Conservation (phyloP, 2,329 filamentous ascomycete species). For the Phialemoniopsis sp. region DNA sequence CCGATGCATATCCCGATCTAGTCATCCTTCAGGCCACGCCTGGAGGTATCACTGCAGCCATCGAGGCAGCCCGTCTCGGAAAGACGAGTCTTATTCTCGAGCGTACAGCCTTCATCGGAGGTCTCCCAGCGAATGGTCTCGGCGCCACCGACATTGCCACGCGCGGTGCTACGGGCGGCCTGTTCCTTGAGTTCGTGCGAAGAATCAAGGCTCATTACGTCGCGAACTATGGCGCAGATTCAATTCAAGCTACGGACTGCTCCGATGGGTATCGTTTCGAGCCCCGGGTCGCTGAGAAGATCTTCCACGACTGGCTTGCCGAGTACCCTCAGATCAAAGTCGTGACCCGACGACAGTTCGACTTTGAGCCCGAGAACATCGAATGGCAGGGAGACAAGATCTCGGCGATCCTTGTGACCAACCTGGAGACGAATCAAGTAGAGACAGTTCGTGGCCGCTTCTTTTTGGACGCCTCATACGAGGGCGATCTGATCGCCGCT, state of each 20-base stretch:
- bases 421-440: constrained; percentile 2
- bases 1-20: too few relatives aligned
- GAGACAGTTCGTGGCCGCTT: constrained; percentile 7
- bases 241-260: constrained; percentile 5
- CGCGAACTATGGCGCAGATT: constrained; percentile 2
- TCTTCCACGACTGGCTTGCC: constrained; percentile 10
- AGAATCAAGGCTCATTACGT: constrained; percentile 10
- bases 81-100: constrained; percentile 6
- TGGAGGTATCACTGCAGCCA: background rate
- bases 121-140: constrained; percentile 13
- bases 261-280: constrained; percentile 13
- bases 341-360: background rate
- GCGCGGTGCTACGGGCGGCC: constrained; percentile 6
- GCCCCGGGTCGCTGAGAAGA: constrained; percentile 11
- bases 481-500: constrained; percentile 16
- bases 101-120: constrained; percentile 6
- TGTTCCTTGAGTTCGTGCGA: constrained; percentile 12
- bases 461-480: constrained; percentile 18
- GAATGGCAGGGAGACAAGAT: constrained; percentile 5
- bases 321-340: constrained; percentile 2
- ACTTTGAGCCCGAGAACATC: constrained; percentile 2
- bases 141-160: constrained; percentile 14
- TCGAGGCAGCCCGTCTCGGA: constrained; percentile 10
- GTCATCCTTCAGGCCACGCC: too few relatives aligned
- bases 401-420: constrained; percentile 1